Base-by-base conservation (phyloP, 306 rosid genomes). In the Cucurbita argyrosperma region DNA sequence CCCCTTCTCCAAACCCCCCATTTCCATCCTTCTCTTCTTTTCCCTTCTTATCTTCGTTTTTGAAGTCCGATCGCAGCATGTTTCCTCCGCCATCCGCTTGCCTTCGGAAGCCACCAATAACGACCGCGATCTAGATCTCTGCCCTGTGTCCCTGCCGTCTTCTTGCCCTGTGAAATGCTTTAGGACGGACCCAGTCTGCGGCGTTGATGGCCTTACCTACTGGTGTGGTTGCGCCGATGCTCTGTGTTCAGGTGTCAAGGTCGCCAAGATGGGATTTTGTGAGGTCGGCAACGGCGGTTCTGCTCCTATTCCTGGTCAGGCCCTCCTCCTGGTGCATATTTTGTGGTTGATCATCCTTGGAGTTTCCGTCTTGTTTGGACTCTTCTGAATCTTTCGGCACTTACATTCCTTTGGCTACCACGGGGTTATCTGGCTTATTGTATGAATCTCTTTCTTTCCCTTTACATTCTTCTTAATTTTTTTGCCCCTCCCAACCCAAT, bases 141-240 rank as follows among this genome's bases (percentile, higher is more conserved):
- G 98, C 63, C 58, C 78, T 12, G 81, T 46, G 8, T 8, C 72
- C 3, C 4, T n/a, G 4, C 81, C 81, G 8, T 0, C 82, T 3
- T 75, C 79, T 23, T 93, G 98, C 47, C 98, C 98, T 4, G 89
- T 90, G 0, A 89, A 78, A 8, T 93, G 98, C 77, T 93, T 93
- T 7, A 78, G 97, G 18, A 69, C 98, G 5, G 84, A 93, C 76
- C 98, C 98, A 0, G 98, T 90, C n/a, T 93, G 97, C 74, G 92
- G 97, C 6, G 89, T 63, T 0, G 89, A 90, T 80, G 97, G 94
- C 19, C 84, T 93, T 52, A 93, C 96, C 37, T 93, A 90, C 75
- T 93, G 98, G 98, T 90, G 96, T 46, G 98, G 98, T 6, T 92
- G 96, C 81, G 88, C 81, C 5, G 96, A 90, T 39, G 98, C 98